Evolutionary conservation across 2,329 filamentous ascomycete species (phyloP).

Genomic region (Epichloe bromicola): DNA sequence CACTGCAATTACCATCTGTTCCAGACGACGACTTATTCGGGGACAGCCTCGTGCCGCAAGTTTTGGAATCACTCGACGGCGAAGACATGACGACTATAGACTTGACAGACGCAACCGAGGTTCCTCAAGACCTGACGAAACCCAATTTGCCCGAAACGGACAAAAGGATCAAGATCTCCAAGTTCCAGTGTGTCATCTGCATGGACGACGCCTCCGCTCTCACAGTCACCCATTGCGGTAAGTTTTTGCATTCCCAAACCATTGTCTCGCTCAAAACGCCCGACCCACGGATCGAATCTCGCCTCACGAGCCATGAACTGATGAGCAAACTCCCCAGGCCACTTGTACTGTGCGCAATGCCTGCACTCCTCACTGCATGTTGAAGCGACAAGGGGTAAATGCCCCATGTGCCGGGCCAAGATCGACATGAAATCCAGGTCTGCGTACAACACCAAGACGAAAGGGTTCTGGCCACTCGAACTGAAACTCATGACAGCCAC

Average conservation of each 20-base stretch:
- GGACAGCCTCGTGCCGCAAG: slow-evolving; percentile 7
- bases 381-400: slow-evolving; percentile 41
- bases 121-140: slow-evolving; percentile 30
- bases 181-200: slow-evolving; percentile 54
- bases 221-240: slow-evolving; percentile 56
- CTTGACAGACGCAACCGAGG: slow-evolving; percentile 27
- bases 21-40: slow-evolving; percentile 18
- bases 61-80: slow-evolving; percentile 2
- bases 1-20: neutral
- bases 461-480: slow-evolving; percentile 44
- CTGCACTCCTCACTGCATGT: slow-evolving; percentile 47
- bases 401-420: slow-evolving; percentile 50
- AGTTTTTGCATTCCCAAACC: slow-evolving; percentile 17
- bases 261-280: too few relatives aligned
- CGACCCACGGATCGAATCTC: too few relatives aligned
- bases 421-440: slow-evolving; percentile 35
- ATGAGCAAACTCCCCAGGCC: slow-evolving; percentile 25
- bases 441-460: slow-evolving; percentile 31
- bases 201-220: slow-evolving; percentile 47
- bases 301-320: neutral
- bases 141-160: slow-evolving; percentile 25
- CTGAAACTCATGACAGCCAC: slow-evolving; percentile 48
- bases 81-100: slow-evolving; percentile 21
- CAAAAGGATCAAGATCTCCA: slow-evolving; percentile 37
- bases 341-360: slow-evolving; percentile 51